These are phyloP conservation scores for Sclerotinia minor DNA, from an alignment of 2,329 filamentous ascomycete genomes.

Conservation along the genomic window DNA sequence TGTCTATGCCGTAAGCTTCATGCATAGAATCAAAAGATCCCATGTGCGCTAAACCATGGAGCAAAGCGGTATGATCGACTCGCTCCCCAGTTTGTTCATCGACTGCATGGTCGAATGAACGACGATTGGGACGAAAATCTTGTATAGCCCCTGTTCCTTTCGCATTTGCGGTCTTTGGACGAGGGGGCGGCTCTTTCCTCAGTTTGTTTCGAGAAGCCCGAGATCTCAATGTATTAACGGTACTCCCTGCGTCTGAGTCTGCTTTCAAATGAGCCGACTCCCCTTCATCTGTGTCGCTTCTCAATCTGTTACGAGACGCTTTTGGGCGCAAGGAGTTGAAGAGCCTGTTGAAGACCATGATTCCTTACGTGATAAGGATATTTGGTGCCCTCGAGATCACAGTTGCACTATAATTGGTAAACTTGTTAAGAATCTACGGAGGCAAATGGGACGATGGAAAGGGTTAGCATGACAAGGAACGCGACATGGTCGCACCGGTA, in stretches of 20 bases:
- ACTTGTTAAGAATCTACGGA: not conserved
- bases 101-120: constrained; percentile 16
- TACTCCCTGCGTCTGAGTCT: constrained; percentile 11
- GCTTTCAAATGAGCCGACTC: constrained; percentile 13
- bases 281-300: constrained; percentile 8
- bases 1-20: constrained; percentile 20
- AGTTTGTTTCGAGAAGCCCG: constrained; percentile 19
- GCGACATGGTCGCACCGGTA: not conserved
- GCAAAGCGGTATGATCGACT: constrained; percentile 39
- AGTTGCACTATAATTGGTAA: not conserved
- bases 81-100: constrained; percentile 41
- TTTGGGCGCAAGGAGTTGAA: constrained; percentile 22
- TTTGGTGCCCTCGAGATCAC: not conserved
- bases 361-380: not conserved
- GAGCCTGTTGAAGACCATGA: constrained; percentile 18
- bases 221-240: constrained; percentile 16
- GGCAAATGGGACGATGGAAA: not conserved
- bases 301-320: constrained; percentile 15
- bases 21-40: constrained; percentile 37
- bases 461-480: constrained; percentile 3
- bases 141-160: constrained; percentile 4
- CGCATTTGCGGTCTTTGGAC: not conserved
- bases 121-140: constrained; percentile 2
- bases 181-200: constrained; percentile 19
- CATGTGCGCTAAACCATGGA: constrained; percentile 40